A percentile compares a stretch with the other conserved stretches of the same genome.
Evolutionary conservation across 2,329 filamentous ascomycete genomes (phyloP).

Genomic region (Colletotrichum sp.): DNA sequence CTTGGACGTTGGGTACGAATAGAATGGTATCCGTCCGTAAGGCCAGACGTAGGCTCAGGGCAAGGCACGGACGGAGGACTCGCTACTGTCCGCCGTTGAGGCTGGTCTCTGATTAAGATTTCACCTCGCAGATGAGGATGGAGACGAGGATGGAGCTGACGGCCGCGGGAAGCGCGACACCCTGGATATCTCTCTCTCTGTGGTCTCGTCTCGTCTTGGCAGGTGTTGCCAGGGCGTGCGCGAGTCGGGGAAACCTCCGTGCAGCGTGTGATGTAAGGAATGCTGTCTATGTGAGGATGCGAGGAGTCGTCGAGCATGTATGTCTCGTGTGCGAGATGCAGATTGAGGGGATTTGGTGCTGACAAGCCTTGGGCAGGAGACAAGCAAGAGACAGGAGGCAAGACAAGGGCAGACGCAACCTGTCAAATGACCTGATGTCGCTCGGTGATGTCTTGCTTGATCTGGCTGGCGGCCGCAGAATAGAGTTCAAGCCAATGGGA

Average conservation of each 20-base stretch:
- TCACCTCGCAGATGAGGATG: background rate
- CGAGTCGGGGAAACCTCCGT: background rate
- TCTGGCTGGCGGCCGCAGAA: constrained; percentile 1
- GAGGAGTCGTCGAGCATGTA: background rate
- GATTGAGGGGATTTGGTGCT: background rate
- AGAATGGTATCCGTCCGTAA: background rate
- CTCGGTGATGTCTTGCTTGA: constrained; percentile 10
- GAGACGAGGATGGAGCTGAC: background rate
- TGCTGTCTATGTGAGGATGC: background rate
- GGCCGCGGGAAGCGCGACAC: background rate
- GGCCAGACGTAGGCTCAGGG: background rate
- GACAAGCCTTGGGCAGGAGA: background rate
- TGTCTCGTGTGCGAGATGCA: background rate
- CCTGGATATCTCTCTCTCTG: background rate
- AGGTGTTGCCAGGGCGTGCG: background rate
- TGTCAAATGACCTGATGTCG: constrained; percentile 16
- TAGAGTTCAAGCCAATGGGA: constrained; percentile 18
- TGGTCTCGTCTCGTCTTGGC: background rate
- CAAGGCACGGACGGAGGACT: background rate
- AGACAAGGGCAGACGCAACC: constrained; percentile 6
- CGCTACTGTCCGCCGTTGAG: background rate
- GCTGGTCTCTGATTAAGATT: background rate
- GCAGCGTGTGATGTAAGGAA: background rate
- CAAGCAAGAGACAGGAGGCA: background rate
- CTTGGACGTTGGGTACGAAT: background rate